Base-by-base conservation (phyloP, 768 basidiomycete species). In the Leccinum imitatum region DNA sequence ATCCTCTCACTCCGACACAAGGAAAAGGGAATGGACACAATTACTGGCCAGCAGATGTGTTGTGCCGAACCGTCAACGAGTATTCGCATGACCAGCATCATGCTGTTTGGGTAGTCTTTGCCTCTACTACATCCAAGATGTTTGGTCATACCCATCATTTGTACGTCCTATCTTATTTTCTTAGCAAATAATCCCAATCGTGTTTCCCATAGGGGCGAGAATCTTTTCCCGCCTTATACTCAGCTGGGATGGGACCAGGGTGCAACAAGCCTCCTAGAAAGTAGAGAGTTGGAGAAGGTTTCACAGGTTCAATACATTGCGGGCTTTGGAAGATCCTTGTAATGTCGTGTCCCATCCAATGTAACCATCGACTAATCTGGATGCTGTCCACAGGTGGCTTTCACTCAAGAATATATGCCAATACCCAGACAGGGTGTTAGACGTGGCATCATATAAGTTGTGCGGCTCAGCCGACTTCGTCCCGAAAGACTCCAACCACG, bases 331-430 rank as follows among this genome's bases (percentile, higher is more conserved):
- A 19, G 56, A 17, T 19, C 27, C n/a, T 56, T 31, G 25, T 41
- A 30, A 35, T 54, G 37, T 33, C 27, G 8, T 21, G 9, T n/a
- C 9, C 3, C 31, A 17, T 11, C n/a, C 14, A 17, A 25, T 14
- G 25, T 0, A n/a, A 30, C 19, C 8, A 6, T 1, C 2, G 10
- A 54, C 23, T 50, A 4, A 58, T 6, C 9, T 44, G n/a, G n/a
- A 44, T 8, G 2, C 13, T 2, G 1, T 31, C 17, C 46, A 37
- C 41, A 64, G 63, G 19, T 64, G 63, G 63, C 5, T 9, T 1
- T 59, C 62, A n/a, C 31, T 68, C 2, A 59, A 58, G 50, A n/a
- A 19, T 3, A 54, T 35, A 10, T 35, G 41, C 57, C 2, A 21
- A 1, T 3, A 3, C n/a, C 5, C 41, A n/a, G 9, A 11, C 10